Conservation (phyloP, 2,329 filamentous ascomycete species). For the Zymoseptoria pseudotritici region DNA sequence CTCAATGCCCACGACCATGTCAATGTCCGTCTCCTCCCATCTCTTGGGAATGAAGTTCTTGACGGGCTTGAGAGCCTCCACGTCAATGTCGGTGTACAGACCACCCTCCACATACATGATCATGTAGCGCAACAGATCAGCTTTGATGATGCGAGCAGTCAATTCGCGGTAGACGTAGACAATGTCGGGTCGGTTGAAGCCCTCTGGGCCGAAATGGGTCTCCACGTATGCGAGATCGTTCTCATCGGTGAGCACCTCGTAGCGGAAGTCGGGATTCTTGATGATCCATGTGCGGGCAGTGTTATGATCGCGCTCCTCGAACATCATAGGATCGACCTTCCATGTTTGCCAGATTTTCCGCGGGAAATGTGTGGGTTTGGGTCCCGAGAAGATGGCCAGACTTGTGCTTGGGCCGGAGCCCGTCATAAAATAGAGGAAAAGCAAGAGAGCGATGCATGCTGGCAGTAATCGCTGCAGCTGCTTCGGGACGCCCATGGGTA, state of each 20-base stretch:
- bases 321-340: slow-evolving; percentile 61
- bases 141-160: slow-evolving; percentile 58
- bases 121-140: slow-evolving; percentile 59
- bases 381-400: slow-evolving; percentile 14
- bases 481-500: slow-evolving; percentile 35
- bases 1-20: slow-evolving; percentile 64
- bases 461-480: slow-evolving; percentile 44
- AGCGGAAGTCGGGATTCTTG: slow-evolving; percentile 60
- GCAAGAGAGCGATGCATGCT: slow-evolving; percentile 39
- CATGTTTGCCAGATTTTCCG: slow-evolving; percentile 72
- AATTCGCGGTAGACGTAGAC: slow-evolving; percentile 54
- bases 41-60: slow-evolving; percentile 55
- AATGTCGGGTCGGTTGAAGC: slow-evolving; percentile 60
- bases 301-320: slow-evolving; percentile 56
- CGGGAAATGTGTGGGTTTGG: slow-evolving; percentile 41
- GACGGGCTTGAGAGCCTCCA: slow-evolving; percentile 48
- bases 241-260: slow-evolving; percentile 62
- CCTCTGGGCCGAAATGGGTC: slow-evolving; percentile 57
- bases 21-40: slow-evolving; percentile 56
- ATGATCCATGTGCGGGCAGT: slow-evolving; percentile 57
- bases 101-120: slow-evolving; percentile 61
- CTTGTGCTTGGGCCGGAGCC: slow-evolving; percentile 15
- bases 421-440: slow-evolving; percentile 40
- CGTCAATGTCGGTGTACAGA: slow-evolving; percentile 54
- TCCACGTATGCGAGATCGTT: slow-evolving; percentile 63